Conservation (phyloP, 2,329 filamentous ascomycete genomes). For the Fusarium torreyae region DNA sequence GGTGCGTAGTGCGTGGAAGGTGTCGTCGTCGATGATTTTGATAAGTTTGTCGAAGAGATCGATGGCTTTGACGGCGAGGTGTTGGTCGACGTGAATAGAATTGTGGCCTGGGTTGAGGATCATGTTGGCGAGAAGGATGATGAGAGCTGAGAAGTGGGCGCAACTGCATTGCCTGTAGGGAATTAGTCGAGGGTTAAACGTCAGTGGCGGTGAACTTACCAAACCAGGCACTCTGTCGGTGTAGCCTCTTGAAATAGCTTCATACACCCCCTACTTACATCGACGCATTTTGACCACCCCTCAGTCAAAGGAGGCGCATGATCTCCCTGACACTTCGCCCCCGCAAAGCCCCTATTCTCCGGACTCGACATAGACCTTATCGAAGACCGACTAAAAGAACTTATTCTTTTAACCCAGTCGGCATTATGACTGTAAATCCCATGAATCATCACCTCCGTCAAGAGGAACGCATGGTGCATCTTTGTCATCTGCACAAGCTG, state of each 20-base stretch:
- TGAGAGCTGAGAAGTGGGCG: constrained; percentile 53
- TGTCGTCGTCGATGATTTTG: constrained; percentile 35
- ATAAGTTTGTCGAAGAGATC: constrained; percentile 50
- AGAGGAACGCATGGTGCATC: constrained; percentile 57
- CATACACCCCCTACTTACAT: constrained; percentile 55
- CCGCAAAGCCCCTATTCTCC: not conserved
- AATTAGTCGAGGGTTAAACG: not conserved
- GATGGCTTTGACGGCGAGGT: constrained; percentile 49
- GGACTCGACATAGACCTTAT: constrained; percentile 44
- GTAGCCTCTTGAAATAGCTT: constrained; percentile 51
- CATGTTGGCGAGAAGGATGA: constrained; percentile 55
- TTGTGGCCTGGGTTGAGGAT: constrained; percentile 50
- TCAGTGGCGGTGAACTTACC: constrained; percentile 35
- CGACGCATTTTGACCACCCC: constrained; percentile 54
- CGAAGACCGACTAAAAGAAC: constrained; percentile 45
- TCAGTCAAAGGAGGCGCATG: constrained; percentile 44
- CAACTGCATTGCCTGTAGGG: constrained; percentile 49
- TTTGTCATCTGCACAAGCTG: constrained; percentile 56
- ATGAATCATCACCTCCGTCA: constrained; percentile 56
- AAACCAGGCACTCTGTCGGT: constrained; percentile 53
- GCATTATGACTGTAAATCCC: constrained; percentile 58
- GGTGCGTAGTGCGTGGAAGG: constrained; percentile 27
- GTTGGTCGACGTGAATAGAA: constrained; percentile 48
- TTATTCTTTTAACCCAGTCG: constrained; percentile 56
- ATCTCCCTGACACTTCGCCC: constrained; percentile 1